Conservation (phyloP, 257 asterid species). For the Agastache rugosa region DNA sequence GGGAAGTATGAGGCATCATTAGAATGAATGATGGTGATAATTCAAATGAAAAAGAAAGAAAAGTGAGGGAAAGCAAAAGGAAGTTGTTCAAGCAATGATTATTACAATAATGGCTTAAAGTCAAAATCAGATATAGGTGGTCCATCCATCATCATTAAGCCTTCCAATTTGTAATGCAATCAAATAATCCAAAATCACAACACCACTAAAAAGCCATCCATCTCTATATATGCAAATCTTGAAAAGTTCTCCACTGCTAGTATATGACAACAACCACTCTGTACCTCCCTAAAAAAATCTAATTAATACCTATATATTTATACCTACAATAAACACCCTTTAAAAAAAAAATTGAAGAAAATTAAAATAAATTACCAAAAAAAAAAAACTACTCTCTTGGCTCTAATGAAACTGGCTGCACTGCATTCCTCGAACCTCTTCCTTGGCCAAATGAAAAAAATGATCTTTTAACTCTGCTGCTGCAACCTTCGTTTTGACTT, state of each 20-base stretch:
- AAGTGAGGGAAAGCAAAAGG: conserved; percentile 33
- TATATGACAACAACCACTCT: conserved; percentile 20
- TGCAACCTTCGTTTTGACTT: conserved; percentile 48
- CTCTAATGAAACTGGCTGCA: conserved; percentile 62
- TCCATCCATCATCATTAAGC: conserved; percentile 42
- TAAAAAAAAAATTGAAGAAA: background rate
- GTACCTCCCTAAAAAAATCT: conserved; percentile 22
- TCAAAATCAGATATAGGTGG: conserved; percentile 51
- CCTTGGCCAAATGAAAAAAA: conserved; percentile 85
- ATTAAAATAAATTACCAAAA: background rate
- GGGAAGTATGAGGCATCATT: conserved; percentile 30
- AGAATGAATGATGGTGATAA: conserved; percentile 29
- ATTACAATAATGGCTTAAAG: conserved; percentile 53
- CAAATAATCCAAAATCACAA: conserved; percentile 38
- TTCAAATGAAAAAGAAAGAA: conserved; percentile 33
- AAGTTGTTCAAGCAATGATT: conserved; percentile 56
- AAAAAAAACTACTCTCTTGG: conserved; percentile 28
- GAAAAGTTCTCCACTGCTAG: conserved; percentile 10
- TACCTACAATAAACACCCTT: conserved; percentile 31
- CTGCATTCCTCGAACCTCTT: conserved; percentile 72
- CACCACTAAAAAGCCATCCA: conserved; percentile 42
- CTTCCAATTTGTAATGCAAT: conserved; percentile 41
- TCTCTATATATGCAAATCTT: conserved; percentile 31
- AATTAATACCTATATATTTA: conserved; percentile 27
- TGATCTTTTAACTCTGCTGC: conserved; percentile 63